Evolutionary conservation across 1,284 basidiomycete genomes (phyloP).

Genomic region (Leccinum fallax): DNA sequence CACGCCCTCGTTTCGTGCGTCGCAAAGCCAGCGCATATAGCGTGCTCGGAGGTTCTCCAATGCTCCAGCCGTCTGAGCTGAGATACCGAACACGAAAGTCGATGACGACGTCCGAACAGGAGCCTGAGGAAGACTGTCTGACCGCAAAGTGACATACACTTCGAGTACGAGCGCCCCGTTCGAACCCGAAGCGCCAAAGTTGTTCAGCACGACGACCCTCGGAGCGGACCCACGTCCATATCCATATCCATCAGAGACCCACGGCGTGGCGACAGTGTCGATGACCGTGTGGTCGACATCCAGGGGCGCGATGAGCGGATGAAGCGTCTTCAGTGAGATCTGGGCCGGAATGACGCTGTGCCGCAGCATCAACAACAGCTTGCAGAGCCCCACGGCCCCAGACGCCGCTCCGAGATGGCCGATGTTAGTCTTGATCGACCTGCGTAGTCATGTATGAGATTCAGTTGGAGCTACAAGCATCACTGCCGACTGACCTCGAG

Average conservation of each 20-base stretch:
- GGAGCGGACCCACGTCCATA: conserved; percentile 24
- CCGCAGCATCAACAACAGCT: too few relatives aligned
- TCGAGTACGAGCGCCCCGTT: conserved; percentile 65
- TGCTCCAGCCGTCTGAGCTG: conserved; percentile 53
- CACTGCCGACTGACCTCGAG: too few relatives aligned
- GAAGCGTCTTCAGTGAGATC: conserved; percentile 37
- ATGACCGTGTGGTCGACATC: conserved; percentile 54
- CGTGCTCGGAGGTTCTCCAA: conserved; percentile 49
- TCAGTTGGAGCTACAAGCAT: too few relatives aligned
- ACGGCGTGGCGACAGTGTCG: conserved; percentile 41
- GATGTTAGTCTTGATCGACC: too few relatives aligned
- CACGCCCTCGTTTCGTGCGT: too few relatives aligned
- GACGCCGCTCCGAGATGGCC: too few relatives aligned
- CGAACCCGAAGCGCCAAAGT: conserved; percentile 75
- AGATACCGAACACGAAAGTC: conserved; percentile 57
- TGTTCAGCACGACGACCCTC: conserved; percentile 65
- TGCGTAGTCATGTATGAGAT: too few relatives aligned
- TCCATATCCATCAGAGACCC: conserved; percentile 35
- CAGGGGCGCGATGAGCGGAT: conserved; percentile 55
- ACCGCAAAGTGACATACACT: conserved; percentile 40
- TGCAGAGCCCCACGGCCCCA: too few relatives aligned
- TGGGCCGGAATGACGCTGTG: too few relatives aligned
- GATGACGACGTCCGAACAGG: conserved; percentile 1
- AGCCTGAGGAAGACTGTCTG: conserved; percentile 6
- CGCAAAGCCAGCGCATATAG: conserved; percentile 18